Conservation (phyloP, 352 stramenopile species). For the Phytophthora vignae region DNA sequence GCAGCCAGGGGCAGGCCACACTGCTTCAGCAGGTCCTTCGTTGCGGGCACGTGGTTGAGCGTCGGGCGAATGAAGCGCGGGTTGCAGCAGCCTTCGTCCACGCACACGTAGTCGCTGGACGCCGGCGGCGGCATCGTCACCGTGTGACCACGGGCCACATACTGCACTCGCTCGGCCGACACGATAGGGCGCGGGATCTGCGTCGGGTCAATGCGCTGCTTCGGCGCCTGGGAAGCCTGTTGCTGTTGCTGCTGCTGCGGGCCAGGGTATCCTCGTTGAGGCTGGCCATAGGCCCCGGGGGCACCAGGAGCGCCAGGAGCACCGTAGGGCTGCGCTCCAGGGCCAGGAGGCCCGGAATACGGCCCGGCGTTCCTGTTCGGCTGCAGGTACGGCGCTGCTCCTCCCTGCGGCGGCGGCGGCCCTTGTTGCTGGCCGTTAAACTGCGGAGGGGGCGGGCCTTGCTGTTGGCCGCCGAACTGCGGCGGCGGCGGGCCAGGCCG, state of each 20-base stretch:
- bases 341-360: conserved; percentile 28
- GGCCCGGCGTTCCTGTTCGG: conserved; percentile 47
- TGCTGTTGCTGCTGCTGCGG: conserved; percentile 38
- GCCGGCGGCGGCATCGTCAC: conserved; percentile 83
- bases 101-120: conserved; percentile 82
- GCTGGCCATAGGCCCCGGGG: conserved; percentile 30
- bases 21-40: conserved; percentile 80
- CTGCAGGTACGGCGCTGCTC: conserved; percentile 40
- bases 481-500: conserved; percentile 7
- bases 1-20: conserved; percentile 82
- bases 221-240: conserved; percentile 53
- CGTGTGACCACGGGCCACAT: conserved; percentile 81
- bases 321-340: conserved; percentile 32
- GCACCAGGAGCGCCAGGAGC: conserved; percentile 24
- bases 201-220: conserved; percentile 88
- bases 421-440: conserved; percentile 36
- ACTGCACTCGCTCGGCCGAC: conserved; percentile 69
- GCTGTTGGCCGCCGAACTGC: conserved; percentile 20
- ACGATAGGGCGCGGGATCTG: conserved; percentile 88
- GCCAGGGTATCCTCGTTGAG: conserved; percentile 37
- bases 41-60: conserved; percentile 83
- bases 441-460: conserved; percentile 28
- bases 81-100: conserved; percentile 89
- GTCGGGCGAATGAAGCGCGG: conserved; percentile 91
- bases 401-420: conserved; percentile 28